These are phyloP conservation scores for Scenedesmus sp. DNA, from an alignment of 163 green algal species.

Conservation along the genomic window DNA sequence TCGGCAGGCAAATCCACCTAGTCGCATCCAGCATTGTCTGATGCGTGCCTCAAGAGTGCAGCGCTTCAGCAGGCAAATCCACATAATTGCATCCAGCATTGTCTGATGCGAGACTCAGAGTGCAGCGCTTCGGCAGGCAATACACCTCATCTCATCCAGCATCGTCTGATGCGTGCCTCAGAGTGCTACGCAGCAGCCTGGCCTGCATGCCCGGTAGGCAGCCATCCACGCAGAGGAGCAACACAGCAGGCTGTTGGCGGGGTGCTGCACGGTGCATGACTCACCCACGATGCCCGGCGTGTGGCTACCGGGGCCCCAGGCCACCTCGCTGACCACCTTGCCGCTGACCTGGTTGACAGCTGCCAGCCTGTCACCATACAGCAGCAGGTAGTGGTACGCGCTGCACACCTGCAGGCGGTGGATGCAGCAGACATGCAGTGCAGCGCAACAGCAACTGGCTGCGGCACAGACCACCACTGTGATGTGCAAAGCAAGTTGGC, in stretches of 20 bases:
- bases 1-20: no score
- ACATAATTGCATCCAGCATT: no score
- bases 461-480: neutral
- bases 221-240: neutral
- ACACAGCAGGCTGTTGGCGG: neutral
- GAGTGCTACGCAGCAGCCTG: no score
- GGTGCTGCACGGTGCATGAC: neutral
- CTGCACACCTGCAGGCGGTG: conserved; percentile 63
- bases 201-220: neutral
- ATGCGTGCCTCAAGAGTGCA: no score
- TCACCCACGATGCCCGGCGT: neutral
- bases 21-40: no score
- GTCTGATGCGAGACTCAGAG: no score
- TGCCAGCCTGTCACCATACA: conserved; percentile 79
- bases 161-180: no score
- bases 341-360: conserved; percentile 87
- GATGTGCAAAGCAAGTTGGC: no score
- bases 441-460: neutral
- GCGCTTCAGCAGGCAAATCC: no score
- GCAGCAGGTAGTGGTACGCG: conserved; percentile 89
- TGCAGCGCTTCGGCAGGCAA: no score
- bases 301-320: conserved; percentile 37
- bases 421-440: neutral
- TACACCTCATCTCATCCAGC: no score
- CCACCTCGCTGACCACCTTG: conserved; percentile 60